A percentile compares a stretch with the other conserved stretches of the same genome.
These are phyloP conservation scores for Gracilaria caudata DNA, from an alignment of 23 red algal genomes.

Conservation along the genomic window DNA sequence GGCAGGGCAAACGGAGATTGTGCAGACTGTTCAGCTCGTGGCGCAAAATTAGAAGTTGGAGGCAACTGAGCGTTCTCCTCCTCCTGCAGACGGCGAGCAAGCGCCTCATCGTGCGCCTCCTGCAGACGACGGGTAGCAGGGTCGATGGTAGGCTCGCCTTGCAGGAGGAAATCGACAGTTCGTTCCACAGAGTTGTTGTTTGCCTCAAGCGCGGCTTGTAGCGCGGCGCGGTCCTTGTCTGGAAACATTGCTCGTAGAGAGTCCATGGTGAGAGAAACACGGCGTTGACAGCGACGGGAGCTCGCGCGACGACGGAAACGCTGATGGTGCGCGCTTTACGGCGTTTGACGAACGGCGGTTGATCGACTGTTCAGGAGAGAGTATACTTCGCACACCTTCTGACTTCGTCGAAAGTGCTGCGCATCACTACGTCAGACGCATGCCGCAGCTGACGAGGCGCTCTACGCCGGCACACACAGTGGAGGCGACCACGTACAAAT, in stretches of 20 bases:
- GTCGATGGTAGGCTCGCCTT: not conserved
- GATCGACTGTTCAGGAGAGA: not conserved
- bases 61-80: slow-evolving; percentile 26
- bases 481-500: too few species aligned
- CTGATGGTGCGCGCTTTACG: not conserved
- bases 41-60: not conserved
- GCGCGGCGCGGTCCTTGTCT: slow-evolving; percentile 37
- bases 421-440: not conserved
- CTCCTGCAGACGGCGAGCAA: slow-evolving; percentile 48
- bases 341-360: not conserved
- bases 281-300: not conserved
- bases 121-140: slow-evolving; percentile 32
- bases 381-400: too few species aligned
- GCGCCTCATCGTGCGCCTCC: slow-evolving; percentile 61
- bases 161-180: slow-evolving; percentile 62
- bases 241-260: slow-evolving; percentile 58
- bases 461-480: too few species aligned
- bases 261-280: slow-evolving; percentile 35
- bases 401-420: not conserved
- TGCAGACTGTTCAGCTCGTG: not conserved
- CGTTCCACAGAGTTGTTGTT: slow-evolving; percentile 58
- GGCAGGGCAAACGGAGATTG: slow-evolving; percentile 38
- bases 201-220: slow-evolving; percentile 53
- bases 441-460: too few species aligned
- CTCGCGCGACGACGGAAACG: not conserved